Evolutionary conservation across 768 basidiomycete genomes (phyloP), one percentile per base, ranked within the genome.

Genomic region (Russula compacta): DNA sequence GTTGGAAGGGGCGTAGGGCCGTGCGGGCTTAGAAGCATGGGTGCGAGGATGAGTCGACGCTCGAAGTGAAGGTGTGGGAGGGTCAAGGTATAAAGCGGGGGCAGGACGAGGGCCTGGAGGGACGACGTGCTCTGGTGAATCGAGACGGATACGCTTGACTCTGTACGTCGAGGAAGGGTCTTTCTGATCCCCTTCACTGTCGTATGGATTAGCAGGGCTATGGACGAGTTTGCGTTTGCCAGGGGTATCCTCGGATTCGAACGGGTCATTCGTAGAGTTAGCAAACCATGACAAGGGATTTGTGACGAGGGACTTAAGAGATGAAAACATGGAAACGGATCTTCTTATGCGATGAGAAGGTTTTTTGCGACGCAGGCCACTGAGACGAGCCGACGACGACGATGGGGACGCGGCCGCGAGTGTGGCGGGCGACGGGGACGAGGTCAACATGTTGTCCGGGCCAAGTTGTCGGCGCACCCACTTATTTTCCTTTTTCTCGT

Each of bases 391-490:
- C 44, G 61, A 63, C 59, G 69, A 63, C 59, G 69, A 60, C 61
- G 64, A 52, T 42, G 68, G 32, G 52, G 61, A 53, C 53, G 63
- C 47, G 71, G 69, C 53, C 73, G 67, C 54, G 67, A 66, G 64
- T 73, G 72, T 60, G 71, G 54, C 61, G 51, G 50, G 61, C 24
- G 61, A 62, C 17, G 56, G 57, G 61, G 61, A 58, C 56, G 61
- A 63, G 61, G 61, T 63, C 57, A 63, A 63, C 61, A 63, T 63
- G 61, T 17, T 63, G 56, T 12, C 11, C 40, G 72, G 58, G 74
- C 75, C 53, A 83, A 80, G 69, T 82, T 83, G 50, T 47, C 56
- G 60, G 60, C 12, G 36, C 44, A 14, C 43, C 17, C 21, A 32
- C 33, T 15, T 12, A 15, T n/a, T 33, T 36, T 33, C 24, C 35